Conservation (phyloP, 257 asterid genomes). For the Verbascum thapsus region DNA sequence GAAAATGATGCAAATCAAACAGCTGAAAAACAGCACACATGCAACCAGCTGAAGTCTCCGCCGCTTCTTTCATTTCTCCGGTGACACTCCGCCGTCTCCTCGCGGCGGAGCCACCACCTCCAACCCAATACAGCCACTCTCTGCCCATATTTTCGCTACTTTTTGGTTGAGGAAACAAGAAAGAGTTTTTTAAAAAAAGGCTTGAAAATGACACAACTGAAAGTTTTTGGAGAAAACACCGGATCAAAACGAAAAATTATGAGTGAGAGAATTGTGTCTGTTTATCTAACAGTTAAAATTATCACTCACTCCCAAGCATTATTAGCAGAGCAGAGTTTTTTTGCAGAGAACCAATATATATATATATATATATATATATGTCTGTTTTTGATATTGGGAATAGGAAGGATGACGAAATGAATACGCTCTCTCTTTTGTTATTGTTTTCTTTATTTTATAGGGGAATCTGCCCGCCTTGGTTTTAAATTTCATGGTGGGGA, state of each 20-base stretch:
- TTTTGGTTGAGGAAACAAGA: neutral
- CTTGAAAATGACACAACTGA: slow-evolving; percentile 40
- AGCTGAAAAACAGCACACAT: slow-evolving; percentile 66
- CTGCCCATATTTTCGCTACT: slow-evolving; percentile 56
- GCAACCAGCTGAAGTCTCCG: slow-evolving; percentile 58
- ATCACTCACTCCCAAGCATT: slow-evolving; percentile 74
- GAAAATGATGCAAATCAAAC: slow-evolving; percentile 53
- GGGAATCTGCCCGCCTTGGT: slow-evolving; percentile 1
- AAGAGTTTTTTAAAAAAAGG: slow-evolving; percentile 7
- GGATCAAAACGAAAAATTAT: too few species aligned
- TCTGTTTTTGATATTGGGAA: slow-evolving; percentile 39
- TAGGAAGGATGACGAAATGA: slow-evolving; percentile 41
- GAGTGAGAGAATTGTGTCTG: slow-evolving; percentile 28
- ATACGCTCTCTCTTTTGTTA: slow-evolving; percentile 24
- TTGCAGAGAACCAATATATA: slow-evolving; percentile 30
- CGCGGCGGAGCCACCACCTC: slow-evolving; percentile 30
- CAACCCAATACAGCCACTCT: slow-evolving; percentile 65
- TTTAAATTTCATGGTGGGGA: slow-evolving; percentile 49
- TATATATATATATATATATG: neutral
- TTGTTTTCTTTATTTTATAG: neutral
- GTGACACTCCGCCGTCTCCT: slow-evolving; percentile 35
- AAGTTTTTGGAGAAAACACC: too few species aligned
- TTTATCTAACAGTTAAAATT: slow-evolving; percentile 32
- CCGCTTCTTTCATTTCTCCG: slow-evolving; percentile 23
- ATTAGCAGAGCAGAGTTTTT: slow-evolving; percentile 33